These are phyloP conservation scores for Antitrichia curtipendula DNA, from an alignment of 225 moss, liverwort and hornwort genomes.

Conservation along the genomic window DNA sequence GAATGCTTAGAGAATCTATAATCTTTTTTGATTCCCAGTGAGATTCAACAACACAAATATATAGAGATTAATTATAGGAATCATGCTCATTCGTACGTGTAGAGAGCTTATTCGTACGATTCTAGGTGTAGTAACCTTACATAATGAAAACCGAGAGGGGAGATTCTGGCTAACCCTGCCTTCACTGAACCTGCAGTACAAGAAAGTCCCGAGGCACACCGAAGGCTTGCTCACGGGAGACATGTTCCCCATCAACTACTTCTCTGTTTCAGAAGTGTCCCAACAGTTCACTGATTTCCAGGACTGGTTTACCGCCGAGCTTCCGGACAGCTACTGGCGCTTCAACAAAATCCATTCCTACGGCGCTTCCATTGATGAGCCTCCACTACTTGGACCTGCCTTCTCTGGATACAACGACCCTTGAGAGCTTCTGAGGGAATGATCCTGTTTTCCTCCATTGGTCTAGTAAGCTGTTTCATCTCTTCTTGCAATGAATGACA, in stretches of 20 bases:
- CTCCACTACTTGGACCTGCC: constrained; percentile 57
- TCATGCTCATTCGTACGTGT: background rate
- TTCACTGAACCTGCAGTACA: constrained; percentile 29
- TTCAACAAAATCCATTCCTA: constrained; percentile 87
- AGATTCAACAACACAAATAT: background rate
- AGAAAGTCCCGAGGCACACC: constrained; percentile 72
- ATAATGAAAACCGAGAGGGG: background rate
- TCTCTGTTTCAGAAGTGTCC: constrained; percentile 80
- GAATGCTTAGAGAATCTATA: background rate
- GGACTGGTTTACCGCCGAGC: constrained; percentile 56
- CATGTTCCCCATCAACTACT: constrained; percentile 88
- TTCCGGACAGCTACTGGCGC: constrained; percentile 94
- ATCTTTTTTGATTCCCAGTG: background rate
- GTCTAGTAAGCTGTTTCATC: background rate
- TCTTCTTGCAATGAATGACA: background rate
- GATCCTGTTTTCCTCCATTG: background rate
- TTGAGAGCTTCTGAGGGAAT: background rate
- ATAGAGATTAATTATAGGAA: background rate
- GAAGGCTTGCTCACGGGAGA: constrained; percentile 75
- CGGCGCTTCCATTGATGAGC: constrained; percentile 31
- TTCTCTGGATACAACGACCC: constrained; percentile 11
- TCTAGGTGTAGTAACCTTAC: background rate
- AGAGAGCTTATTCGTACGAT: background rate
- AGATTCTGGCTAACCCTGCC: background rate
- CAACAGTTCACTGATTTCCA: constrained; percentile 63